These are phyloP conservation scores for Trichosporon ovoides DNA, from an alignment of 1,284 basidiomycete species.

Conservation along the genomic window DNA sequence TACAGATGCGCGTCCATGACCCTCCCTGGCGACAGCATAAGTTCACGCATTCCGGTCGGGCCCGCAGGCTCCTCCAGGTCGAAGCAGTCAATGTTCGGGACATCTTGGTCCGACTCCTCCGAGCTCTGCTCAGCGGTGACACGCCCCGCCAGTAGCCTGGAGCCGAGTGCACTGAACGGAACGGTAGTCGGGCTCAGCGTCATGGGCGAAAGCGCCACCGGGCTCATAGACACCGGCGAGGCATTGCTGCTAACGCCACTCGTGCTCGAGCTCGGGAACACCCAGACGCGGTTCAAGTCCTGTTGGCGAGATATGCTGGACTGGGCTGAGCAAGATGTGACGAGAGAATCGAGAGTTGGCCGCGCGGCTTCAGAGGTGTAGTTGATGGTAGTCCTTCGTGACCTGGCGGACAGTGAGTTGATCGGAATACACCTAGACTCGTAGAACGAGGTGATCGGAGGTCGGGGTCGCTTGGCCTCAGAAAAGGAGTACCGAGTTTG, in stretches of 20 bases:
- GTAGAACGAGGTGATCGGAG: too few relatives aligned
- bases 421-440: too few relatives aligned
- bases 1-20: conserved; percentile 1
- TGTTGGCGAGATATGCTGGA: not conserved
- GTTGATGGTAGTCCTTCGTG: too few relatives aligned
- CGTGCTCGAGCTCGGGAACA: not conserved
- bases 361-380: too few relatives aligned
- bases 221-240: not conserved
- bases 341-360: too few relatives aligned
- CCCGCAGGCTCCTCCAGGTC: not conserved
- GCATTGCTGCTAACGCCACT: conserved; percentile 1
- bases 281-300: not conserved
- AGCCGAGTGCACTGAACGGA: conserved; percentile 1
- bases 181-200: conserved; percentile 1
- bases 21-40: not conserved
- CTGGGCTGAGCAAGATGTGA: too few relatives aligned
- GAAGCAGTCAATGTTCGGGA: not conserved
- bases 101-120: not conserved
- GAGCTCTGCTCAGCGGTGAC: not conserved
- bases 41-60: not conserved
- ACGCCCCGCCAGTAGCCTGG: not conserved
- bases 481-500: too few relatives aligned
- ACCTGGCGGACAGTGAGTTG: too few relatives aligned
- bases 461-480: too few relatives aligned
- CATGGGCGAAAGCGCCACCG: not conserved